phyloP scores from a whole-genome alignment of 2,329 filamentous ascomycete genomes.

The Drechslerella stenobrocha region DNA sequence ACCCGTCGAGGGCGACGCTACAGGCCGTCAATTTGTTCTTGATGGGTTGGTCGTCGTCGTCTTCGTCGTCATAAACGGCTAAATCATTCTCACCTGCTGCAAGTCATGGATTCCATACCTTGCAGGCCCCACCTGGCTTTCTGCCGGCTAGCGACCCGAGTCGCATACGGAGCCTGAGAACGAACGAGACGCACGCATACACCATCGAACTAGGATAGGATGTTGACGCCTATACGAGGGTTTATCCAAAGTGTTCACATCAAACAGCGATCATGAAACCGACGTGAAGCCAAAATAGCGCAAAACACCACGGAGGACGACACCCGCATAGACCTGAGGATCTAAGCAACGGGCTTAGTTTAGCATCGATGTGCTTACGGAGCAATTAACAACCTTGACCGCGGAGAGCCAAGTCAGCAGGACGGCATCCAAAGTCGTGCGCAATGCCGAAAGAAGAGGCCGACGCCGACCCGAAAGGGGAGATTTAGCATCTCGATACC shows the following conservation, averaged over 20 bases:
- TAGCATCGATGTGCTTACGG: too few species aligned
- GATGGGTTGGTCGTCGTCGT: conserved; percentile 58
- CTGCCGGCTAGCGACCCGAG: too few species aligned
- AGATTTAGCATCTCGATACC: conserved; percentile 27
- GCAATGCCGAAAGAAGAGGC: neutral
- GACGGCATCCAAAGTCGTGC: too few species aligned
- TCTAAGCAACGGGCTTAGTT: too few species aligned
- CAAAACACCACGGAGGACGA: neutral
- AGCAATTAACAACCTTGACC: too few species aligned
- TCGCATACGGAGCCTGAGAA: neutral
- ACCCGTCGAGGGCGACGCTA: conserved; percentile 80
- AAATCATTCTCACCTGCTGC: too few species aligned
- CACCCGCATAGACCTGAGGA: too few species aligned
- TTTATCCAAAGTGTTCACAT: conserved; percentile 29
- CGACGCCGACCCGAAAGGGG: conserved; percentile 23
- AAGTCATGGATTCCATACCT: too few species aligned
- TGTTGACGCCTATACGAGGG: neutral
- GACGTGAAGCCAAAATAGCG: conserved; percentile 17
- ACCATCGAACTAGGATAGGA: too few species aligned
- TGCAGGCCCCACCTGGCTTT: too few species aligned
- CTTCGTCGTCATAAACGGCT: too few species aligned
- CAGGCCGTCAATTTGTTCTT: conserved; percentile 91
- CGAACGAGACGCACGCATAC: neutral
- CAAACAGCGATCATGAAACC: conserved; percentile 40
- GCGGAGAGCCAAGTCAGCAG: too few species aligned